phyloP scores from a whole-genome alignment of 2,329 filamentous ascomycete species.

The Ramichloridium luteum region DNA sequence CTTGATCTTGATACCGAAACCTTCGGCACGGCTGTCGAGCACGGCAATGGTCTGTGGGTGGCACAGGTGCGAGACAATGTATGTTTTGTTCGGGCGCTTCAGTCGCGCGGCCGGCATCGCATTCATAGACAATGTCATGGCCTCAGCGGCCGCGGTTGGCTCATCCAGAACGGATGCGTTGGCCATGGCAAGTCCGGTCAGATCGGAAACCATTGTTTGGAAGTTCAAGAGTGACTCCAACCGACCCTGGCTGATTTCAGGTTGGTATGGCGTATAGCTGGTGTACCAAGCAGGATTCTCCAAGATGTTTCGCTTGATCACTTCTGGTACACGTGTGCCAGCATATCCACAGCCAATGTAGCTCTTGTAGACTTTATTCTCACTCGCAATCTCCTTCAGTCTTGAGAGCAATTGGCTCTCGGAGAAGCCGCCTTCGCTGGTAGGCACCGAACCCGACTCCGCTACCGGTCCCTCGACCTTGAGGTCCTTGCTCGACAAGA shows the following conservation, averaged over 20 bases:
- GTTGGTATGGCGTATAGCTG: constrained; percentile 93
- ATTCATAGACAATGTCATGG: constrained; percentile 85
- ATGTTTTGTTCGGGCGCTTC: constrained; percentile 66
- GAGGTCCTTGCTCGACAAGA: constrained; percentile 56
- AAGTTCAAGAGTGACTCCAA: constrained; percentile 89
- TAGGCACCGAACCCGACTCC: constrained; percentile 28
- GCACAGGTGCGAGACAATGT: constrained; percentile 67
- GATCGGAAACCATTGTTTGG: constrained; percentile 81
- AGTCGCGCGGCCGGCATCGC: constrained; percentile 57
- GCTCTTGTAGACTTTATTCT: constrained; percentile 52
- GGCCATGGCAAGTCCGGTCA: constrained; percentile 75
- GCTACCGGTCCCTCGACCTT: constrained; percentile 40
- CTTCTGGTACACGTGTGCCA: constrained; percentile 70
- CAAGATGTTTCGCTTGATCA: constrained; percentile 84
- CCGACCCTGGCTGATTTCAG: constrained; percentile 91
- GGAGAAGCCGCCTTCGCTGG: constrained; percentile 35
- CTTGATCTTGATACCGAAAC: constrained; percentile 76
- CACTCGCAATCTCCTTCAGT: constrained; percentile 43
- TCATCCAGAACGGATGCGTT: constrained; percentile 90
- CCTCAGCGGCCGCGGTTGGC: constrained; percentile 83
- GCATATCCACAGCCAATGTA: constrained; percentile 87
- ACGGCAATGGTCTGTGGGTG: constrained; percentile 81
- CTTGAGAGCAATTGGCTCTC: constrained; percentile 48
- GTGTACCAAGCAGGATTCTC: constrained; percentile 97
- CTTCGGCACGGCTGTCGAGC: constrained; percentile 70